Conservation (phyloP, 2,329 filamentous ascomycete species). For the Esteya vermicola region DNA sequence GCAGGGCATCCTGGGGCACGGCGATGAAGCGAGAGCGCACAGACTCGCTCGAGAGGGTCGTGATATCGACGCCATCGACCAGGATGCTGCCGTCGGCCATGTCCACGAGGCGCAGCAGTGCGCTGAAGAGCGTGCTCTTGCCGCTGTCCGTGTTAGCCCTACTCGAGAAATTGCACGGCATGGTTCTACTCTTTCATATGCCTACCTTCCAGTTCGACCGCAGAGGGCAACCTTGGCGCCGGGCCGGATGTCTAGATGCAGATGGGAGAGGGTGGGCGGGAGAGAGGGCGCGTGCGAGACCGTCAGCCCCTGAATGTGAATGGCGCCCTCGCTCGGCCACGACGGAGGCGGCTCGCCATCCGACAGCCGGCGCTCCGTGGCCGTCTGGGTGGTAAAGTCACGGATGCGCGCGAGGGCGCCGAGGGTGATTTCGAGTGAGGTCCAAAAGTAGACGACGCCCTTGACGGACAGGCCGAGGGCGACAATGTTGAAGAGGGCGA, state of each 20-base stretch:
- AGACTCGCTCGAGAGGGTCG: constrained; percentile 11
- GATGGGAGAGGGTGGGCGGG: constrained; percentile 7
- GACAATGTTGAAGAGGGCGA: constrained; percentile 15
- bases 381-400: background rate
- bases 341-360: background rate
- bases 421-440: constrained; percentile 12
- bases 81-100: constrained; percentile 23
- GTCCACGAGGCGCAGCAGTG: constrained; percentile 31
- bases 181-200: too few species aligned
- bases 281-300: background rate
- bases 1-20: constrained; percentile 35
- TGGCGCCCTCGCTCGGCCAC: too few species aligned
- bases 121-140: constrained; percentile 17
- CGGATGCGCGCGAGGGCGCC: constrained; percentile 11
- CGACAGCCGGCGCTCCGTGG: constrained; percentile 6
- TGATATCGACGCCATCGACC: constrained; percentile 27
- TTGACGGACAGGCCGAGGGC: constrained; percentile 3
- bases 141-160: constrained; percentile 17
- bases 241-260: constrained; percentile 14
- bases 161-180: too few species aligned
- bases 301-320: constrained; percentile 1
- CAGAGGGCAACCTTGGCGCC: constrained; percentile 19
- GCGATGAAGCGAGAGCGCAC: constrained; percentile 20
- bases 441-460: constrained; percentile 11
- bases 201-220: too few species aligned